Percentiles rank a stretch among this genome's conserved stretches.
These are phyloP conservation scores for Penicillium ochrochloron DNA, from an alignment of 495 filamentous ascomycete genomes.

Conservation along the genomic window DNA sequence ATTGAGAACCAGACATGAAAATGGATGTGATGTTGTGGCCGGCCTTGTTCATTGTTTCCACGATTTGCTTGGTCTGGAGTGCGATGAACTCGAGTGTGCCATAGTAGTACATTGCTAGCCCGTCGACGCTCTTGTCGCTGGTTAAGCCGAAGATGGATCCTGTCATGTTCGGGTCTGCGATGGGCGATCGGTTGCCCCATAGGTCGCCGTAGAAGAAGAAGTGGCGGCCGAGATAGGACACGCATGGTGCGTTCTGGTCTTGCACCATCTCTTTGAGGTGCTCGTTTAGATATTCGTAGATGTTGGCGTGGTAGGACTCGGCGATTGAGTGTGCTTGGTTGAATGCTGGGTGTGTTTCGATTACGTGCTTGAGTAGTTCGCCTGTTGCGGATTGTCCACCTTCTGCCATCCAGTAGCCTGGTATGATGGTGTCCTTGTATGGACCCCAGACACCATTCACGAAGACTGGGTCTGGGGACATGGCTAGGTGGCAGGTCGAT, in stretches of 20 bases:
- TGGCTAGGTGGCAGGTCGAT: constrained; percentile 94
- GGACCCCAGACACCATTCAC: constrained; percentile 96
- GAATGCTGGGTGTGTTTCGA: constrained; percentile 91
- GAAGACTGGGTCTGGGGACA: constrained; percentile 90
- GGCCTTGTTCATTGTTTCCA: constrained; percentile 85
- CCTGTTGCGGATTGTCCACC: constrained; percentile 96
- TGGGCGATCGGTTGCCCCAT: constrained; percentile 95
- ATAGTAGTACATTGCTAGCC: constrained; percentile 90
- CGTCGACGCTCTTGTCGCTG: constrained; percentile 81
- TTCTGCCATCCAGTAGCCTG: constrained; percentile 93
- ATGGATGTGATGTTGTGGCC: constrained; percentile 88
- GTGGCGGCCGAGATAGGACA: constrained; percentile 86
- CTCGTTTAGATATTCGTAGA: constrained; percentile 93
- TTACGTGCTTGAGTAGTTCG: constrained; percentile 88
- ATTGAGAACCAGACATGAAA: constrained; percentile 98
- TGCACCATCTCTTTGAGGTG: constrained; percentile 78
- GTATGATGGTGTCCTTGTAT: constrained; percentile 90
- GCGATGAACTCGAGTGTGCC: constrained; percentile 96
- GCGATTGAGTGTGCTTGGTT: constrained; percentile 75
- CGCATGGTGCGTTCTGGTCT: constrained; percentile 67
- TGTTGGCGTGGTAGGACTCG: constrained; percentile 75
- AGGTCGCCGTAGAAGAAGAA: constrained; percentile 98
- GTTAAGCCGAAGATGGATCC: constrained; percentile 85
- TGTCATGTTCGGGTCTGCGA: constrained; percentile 90
- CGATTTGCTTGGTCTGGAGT: constrained; percentile 92